phyloP scores from a whole-genome alignment of 1,139 yeast genomes.

The Candida mesenterica region DNA sequence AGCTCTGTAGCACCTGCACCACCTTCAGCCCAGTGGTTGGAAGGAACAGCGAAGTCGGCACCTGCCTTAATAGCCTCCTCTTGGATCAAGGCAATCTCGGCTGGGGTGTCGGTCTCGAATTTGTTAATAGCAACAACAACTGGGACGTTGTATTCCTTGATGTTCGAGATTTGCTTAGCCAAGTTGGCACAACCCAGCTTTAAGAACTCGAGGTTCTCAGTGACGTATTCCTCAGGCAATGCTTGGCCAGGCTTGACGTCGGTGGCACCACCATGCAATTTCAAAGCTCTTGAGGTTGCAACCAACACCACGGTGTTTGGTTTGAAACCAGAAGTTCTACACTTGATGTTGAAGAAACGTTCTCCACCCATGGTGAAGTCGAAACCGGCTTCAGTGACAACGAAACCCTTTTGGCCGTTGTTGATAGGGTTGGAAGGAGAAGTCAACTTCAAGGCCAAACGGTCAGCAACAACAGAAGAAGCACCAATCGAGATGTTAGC shows the following conservation, averaged over 20 bases:
- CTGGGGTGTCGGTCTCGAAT: conserved; percentile 68
- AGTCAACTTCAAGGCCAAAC: conserved; percentile 66
- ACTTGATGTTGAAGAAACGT: conserved; percentile 75
- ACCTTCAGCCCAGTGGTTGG: conserved; percentile 83
- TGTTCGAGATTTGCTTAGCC: conserved; percentile 73
- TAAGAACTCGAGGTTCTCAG: conserved; percentile 66
- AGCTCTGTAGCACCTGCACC: conserved; percentile 70
- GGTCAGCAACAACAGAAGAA: conserved; percentile 76
- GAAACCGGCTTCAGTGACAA: conserved; percentile 82
- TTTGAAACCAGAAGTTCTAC: conserved; percentile 68
- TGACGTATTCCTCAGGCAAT: conserved; percentile 63
- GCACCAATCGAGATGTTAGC: conserved; percentile 87
- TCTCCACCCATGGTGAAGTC: conserved; percentile 92
- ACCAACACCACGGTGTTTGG: conserved; percentile 78
- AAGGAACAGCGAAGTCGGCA: conserved; percentile 70
- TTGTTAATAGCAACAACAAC: conserved; percentile 80
- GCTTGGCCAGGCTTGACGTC: conserved; percentile 81
- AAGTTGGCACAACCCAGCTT: conserved; percentile 67
- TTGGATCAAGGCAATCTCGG: conserved; percentile 63
- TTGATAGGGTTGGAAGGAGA: conserved; percentile 47
- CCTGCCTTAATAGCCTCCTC: conserved; percentile 68
- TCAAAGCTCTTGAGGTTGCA: conserved; percentile 77
- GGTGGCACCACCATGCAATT: conserved; percentile 82
- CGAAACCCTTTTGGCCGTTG: conserved; percentile 55
- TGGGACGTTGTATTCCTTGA: conserved; percentile 68